Evolutionary conservation across 1,284 basidiomycete species (phyloP), one percentile per base, ranked within the genome.

Genomic region (Limonomyces culmigenus): DNA sequence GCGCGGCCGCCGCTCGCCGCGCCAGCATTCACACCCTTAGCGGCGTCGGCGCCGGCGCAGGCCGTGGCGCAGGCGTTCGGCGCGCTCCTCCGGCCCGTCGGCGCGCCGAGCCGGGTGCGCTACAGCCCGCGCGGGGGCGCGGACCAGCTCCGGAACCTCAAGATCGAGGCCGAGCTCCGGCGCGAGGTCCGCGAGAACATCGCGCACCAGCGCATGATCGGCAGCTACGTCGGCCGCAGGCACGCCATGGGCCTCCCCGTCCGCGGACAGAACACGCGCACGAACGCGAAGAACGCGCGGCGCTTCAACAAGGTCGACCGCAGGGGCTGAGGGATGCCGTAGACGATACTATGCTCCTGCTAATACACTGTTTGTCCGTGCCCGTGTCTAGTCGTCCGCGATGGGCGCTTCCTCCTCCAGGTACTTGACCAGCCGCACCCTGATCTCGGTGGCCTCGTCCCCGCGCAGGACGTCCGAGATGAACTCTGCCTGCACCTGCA

Each of bases 371-470:
- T 6, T 6, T 10, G 6, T n/a, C 31, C 31, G 17, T 32, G 13
- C 6, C 6, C 8, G 13, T 18, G 17, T 32, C 52, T 65, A 86
- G 55, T 86, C 81, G 46, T 86, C 81, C 41, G 75, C 81, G 16
- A 77, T 63, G 4, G 81, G 81, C 14, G 85, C 71, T 53, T 98
- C 92, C 55, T 99, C 95, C 51, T 99, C 93, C 43, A 98, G 59
- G 51, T 93, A 83, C 52, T 89, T 85, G 40, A 95, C 59, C 42
- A 99, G 62, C 42, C 74, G 79, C 37, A 99, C 92, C 37, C 84
- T 71, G 44, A 99, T 80, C 56, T 96, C 92, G 8, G 95, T 98
- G 41, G 65, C 74, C 47, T 97, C 93, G 51, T 97, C 93, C 1
- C 95, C 95, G 40, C 88, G 65, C 41, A 98, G 63, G 11, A 79